Evolutionary conservation across 73 alveolate species (phyloP), one percentile per base, ranked within the genome.

Genomic region (Paraurostyla sp.): DNA sequence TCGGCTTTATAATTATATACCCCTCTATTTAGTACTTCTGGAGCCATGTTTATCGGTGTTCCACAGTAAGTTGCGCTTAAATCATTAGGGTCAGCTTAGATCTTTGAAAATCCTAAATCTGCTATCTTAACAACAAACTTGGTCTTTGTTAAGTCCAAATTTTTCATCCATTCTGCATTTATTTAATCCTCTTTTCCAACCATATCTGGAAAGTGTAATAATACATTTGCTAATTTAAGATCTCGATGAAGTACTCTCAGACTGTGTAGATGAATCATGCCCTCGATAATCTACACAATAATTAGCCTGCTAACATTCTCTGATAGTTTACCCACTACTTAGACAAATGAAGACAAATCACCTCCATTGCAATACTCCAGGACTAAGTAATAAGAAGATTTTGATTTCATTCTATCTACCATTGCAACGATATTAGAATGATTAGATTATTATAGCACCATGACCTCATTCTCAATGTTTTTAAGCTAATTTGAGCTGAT

Each of bases 341-440:
- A 63, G 0, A 83, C 88, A 58, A 93, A 88, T 22, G 83, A 68
- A 57, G 93, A 63, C 78, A 90, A 51, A 89, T 89, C 96, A 46
- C 99, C 99, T 42, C 98, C 98, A 65, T 89, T 95, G 42, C 98
- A 95, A 76, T 91, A 95, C 90, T 95, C 98, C 83, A 95, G 58
- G 33, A 94, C 87, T 29, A 95, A 40, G 75, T 95, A 95, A 23
- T n/a, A 69, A 3, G 13, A 42, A 18, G 42, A 27, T 43, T 69
- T 42, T 9, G 65, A 40, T 11, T 36, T 27, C 85, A 69, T 69
- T 36, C 62, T 36, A 32, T 69, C 85, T 20, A 23, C 11, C 85
- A 69, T 69, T 38, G 58, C 4, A 4, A 69, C 62, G 33, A 69
- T 43, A 40, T 38, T 69, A 23, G 62, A 41, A 40, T 69, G 85